Evolutionary conservation across 768 basidiomycete genomes (phyloP).

Genomic region (Strobilomyces echinocephalus): DNA sequence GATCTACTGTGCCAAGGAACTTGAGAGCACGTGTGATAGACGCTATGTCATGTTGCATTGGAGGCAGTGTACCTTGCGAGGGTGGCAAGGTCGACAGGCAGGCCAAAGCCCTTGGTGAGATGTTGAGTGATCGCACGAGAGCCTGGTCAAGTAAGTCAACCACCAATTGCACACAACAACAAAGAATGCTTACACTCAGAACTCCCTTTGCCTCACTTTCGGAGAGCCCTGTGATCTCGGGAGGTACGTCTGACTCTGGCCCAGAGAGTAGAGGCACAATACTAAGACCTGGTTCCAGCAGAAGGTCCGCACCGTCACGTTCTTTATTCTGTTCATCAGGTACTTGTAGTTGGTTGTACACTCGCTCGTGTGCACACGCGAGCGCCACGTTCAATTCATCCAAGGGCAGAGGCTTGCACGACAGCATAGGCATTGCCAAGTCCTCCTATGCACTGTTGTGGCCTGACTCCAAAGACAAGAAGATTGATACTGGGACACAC

Average conservation of each 20-base stretch:
- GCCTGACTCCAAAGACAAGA: neutral
- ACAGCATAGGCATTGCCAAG: neutral
- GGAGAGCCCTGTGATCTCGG: constrained; percentile 18
- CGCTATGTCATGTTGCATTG: constrained; percentile 11
- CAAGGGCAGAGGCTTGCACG: constrained; percentile 18
- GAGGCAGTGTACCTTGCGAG: neutral
- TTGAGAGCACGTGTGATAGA: constrained; percentile 22
- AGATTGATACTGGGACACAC: neutral
- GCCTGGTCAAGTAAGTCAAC: constrained; percentile 6
- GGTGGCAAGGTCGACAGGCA: neutral
- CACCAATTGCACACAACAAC: neutral
- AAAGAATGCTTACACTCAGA: constrained; percentile 16
- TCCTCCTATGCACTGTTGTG: constrained; percentile 11
- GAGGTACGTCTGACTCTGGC: constrained; percentile 1
- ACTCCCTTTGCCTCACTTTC: constrained; percentile 22
- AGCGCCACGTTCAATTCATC: constrained; percentile 20
- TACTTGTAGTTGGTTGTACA: too few relatives aligned
- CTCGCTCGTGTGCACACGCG: too few relatives aligned
- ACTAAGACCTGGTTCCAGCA: neutral
- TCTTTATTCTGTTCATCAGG: neutral
- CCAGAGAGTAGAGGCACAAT: neutral
- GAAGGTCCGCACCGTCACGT: too few relatives aligned
- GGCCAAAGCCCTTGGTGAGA: constrained; percentile 6
- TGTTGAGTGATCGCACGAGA: constrained; percentile 11
- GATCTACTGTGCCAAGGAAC: constrained; percentile 25